phyloP scores from a whole-genome alignment of 305 asterid genomes.

The Rubia tinctorum region DNA sequence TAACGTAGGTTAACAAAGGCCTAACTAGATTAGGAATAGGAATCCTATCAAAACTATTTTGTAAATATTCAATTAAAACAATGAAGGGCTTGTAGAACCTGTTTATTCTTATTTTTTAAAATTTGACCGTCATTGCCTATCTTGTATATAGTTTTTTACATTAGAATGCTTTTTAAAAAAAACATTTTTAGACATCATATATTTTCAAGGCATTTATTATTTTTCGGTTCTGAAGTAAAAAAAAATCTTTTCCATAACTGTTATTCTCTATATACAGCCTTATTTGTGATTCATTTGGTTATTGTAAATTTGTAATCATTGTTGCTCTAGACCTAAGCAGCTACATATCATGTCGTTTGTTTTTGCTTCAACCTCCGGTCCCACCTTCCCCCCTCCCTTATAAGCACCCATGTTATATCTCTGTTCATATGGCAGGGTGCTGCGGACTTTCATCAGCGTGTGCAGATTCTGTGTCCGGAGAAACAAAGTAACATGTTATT shows the following conservation, averaged over 20 bases:
- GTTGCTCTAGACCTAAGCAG: background rate
- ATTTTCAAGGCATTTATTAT: background rate
- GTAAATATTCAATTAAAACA: background rate
- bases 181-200: background rate
- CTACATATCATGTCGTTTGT: background rate
- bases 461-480: slow-evolving; percentile 41
- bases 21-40: too few species aligned
- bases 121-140: background rate
- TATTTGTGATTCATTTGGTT: background rate
- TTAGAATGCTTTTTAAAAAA: background rate
- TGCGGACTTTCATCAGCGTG: slow-evolving; percentile 32
- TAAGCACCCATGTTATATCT: background rate
- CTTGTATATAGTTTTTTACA: background rate
- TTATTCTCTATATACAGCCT: too few species aligned
- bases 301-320: background rate
- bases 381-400: background rate
- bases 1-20: too few species aligned
- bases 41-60: background rate
- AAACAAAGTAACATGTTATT: slow-evolving; percentile 40
- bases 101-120: too few species aligned
- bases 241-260: background rate
- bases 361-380: background rate
- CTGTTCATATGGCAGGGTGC: slow-evolving; percentile 37
- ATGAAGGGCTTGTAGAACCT: background rate
- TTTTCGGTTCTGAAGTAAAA: background rate